Evolutionary conservation across 2,329 filamentous ascomycete genomes (phyloP), one percentile per base, ranked within the genome.

Genomic region (Alternaria arbusti): DNA sequence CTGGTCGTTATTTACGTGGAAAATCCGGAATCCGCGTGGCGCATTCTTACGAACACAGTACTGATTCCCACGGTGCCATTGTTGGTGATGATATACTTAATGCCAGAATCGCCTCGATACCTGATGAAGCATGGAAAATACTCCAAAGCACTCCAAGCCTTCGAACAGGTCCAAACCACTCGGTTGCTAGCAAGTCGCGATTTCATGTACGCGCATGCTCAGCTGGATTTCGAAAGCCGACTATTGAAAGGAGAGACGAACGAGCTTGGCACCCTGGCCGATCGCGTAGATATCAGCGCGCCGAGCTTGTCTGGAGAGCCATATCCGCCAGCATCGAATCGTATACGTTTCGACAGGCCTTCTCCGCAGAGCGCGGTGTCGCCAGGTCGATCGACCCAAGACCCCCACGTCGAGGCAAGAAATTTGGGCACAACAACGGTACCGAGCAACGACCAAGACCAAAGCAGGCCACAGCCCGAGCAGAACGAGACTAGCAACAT

Each of bases 61-160:
- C 50, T 72, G 8, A 68, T 71, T 2, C 70, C 70, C 2, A 71
- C 70, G 2, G 44, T 72, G 22, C 69, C 69, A 7, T 54, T 72
- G 6, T 32, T 72, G 15, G 44, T 70, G 22, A 60, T 72, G 61
- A 71, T 72, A 36, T 71, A 71, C 45, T 51, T 72, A 3, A 72
- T 71, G 69, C 70, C 70, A 0, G 69, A 69, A 43, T 66, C 63
- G 6, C 63, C 69, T 1, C 55, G 68, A 12, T 72, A 71, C 12
- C 23, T 72, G 26, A 71, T 72, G 70, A 72, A 72, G 57, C 70
- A 71, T 57, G 70, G 70, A 11, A 56, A 44, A 11, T 72, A 72
- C 32, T 13, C 59, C 40, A 66, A 65, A 55, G 70, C 70, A 3
- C 58, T 72, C 6, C 54, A 72, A 13, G 50, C 69, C 12, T 72